A percentile compares a stretch with the other conserved stretches of the same genome.
phyloP scores from a whole-genome alignment of 1,284 basidiomycete genomes.

The Agaricales sp. region DNA sequence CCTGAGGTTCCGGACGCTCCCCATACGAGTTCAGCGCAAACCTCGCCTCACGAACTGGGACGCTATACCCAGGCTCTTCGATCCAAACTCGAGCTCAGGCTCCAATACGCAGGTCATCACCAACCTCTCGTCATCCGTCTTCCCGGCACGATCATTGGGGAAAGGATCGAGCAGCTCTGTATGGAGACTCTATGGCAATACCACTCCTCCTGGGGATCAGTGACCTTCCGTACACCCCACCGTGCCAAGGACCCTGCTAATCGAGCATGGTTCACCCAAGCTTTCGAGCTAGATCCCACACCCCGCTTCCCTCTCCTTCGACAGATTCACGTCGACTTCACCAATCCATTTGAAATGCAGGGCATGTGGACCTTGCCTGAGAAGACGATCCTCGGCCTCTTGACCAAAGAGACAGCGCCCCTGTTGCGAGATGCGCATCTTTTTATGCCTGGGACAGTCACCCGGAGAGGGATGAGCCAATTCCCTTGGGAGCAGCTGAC shows the following conservation, averaged over 20 bases:
- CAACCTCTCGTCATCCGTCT: not conserved
- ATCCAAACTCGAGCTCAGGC: not conserved
- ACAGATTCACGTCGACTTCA: not conserved
- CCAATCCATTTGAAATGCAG: too few species aligned
- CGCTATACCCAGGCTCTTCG: not conserved
- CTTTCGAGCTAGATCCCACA: not conserved
- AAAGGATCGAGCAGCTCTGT: not conserved
- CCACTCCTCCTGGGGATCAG: not conserved
- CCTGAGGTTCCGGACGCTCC: too few species aligned
- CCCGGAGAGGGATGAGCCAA: not conserved
- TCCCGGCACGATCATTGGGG: not conserved
- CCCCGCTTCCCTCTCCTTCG: not conserved
- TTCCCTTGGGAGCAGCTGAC: not conserved
- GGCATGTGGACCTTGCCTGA: too few species aligned
- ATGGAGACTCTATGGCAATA: not conserved
- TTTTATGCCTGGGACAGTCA: not conserved
- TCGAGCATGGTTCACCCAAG: not conserved
- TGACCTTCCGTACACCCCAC: not conserved
- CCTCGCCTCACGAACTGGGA: not conserved
- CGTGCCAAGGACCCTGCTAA: not conserved
- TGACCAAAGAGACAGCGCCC: not conserved
- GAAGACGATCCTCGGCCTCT: not conserved
- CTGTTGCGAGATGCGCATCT: not conserved
- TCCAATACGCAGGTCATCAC: not conserved
- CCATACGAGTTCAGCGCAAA: not conserved